Conservation (phyloP, 2,329 filamentous ascomycete species). For the Scopulariopsis brevicaulis region DNA sequence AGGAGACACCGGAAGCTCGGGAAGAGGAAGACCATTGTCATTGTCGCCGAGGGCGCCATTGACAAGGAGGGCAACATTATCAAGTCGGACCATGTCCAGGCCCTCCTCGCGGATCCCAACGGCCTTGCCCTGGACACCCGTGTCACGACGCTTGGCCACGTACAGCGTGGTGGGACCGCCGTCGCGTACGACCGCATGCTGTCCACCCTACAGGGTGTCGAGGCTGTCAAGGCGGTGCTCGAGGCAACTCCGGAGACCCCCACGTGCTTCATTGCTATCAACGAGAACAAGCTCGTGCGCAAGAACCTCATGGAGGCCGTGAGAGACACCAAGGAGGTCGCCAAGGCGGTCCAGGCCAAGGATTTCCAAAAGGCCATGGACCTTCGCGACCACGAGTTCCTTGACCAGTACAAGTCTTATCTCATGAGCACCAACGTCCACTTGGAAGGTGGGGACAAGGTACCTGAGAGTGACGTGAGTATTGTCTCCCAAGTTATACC, state of each 20-base stretch:
- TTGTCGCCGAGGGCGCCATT: constrained; percentile 89
- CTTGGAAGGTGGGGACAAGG: constrained; percentile 52
- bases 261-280: constrained; percentile 91
- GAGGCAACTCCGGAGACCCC: constrained; percentile 81
- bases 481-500: background rate
- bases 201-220: constrained; percentile 83
- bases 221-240: constrained; percentile 84
- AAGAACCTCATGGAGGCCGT: constrained; percentile 87
- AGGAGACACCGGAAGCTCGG: constrained; percentile 71
- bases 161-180: constrained; percentile 88
- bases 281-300: constrained; percentile 93
- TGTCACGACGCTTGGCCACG: constrained; percentile 90
- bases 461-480: constrained; percentile 55
- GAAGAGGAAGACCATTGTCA: constrained; percentile 96
- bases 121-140: constrained; percentile 79
- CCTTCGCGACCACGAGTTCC: constrained; percentile 85
- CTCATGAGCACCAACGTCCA: constrained; percentile 80
- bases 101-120: constrained; percentile 64
- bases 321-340: constrained; percentile 71
- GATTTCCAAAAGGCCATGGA: constrained; percentile 83
- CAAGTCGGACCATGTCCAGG: constrained; percentile 68
- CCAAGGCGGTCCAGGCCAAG: constrained; percentile 69
- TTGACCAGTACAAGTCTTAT: constrained; percentile 84
- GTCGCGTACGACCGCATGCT: constrained; percentile 93
- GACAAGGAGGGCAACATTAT: constrained; percentile 80